Conservation (phyloP, 2,329 filamentous ascomycete species). For the Septoria linicola region DNA sequence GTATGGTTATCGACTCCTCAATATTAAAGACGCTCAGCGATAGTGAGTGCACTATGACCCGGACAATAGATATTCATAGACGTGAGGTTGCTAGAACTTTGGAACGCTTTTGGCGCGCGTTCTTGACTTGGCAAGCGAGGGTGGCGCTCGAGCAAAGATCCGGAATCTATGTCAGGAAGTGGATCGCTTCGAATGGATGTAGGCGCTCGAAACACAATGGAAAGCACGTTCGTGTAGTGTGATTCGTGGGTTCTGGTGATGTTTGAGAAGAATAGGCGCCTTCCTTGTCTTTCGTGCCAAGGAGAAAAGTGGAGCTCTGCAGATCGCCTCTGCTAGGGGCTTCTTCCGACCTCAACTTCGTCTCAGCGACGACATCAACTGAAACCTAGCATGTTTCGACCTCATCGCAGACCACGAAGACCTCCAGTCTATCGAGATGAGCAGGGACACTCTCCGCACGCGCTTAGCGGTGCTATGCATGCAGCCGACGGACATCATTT, state of each 20-base stretch:
- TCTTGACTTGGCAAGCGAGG: background rate
- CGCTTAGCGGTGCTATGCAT: conserved; percentile 4
- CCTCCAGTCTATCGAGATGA: conserved; percentile 21
- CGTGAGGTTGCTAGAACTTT: background rate
- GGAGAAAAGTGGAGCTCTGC: background rate
- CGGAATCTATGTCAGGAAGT: background rate
- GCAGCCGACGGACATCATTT: background rate
- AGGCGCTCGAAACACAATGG: conserved; percentile 11
- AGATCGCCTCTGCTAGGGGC: conserved; percentile 3
- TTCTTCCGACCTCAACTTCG: conserved; percentile 7
- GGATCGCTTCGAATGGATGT: background rate
- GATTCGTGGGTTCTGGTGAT: conserved; percentile 4
- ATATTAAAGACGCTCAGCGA: background rate
- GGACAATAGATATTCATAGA: background rate
- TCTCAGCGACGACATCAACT: conserved; percentile 8
- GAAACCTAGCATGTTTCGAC: conserved; percentile 22
- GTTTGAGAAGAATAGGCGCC: conserved; percentile 5
- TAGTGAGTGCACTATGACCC: background rate
- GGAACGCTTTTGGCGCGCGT: background rate
- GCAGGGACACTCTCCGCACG: conserved; percentile 19
- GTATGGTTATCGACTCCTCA: background rate
- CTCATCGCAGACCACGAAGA: conserved; percentile 4
- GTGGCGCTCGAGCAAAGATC: background rate
- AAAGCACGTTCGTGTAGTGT: background rate
- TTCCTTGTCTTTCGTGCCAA: background rate